Percentiles rank a stretch among this genome's conserved stretches.
phyloP scores from a whole-genome alignment of 2,329 filamentous ascomycete species.

The Colletotrichum sp. region DNA sequence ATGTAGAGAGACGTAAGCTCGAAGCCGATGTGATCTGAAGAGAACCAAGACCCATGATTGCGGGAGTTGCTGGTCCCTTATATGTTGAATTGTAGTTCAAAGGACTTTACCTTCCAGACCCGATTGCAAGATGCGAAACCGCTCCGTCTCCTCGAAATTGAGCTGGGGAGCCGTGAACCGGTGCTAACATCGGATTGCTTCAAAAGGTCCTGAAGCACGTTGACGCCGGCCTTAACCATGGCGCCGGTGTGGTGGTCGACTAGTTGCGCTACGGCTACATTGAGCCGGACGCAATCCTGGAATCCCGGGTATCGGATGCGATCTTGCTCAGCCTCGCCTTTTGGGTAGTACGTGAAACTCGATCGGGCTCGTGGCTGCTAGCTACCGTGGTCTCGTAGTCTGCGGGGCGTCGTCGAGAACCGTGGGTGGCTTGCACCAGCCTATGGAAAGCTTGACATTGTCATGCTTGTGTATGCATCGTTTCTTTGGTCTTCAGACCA shows the following conservation, averaged over 20 bases:
- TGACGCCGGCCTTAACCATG: neutral
- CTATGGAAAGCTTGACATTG: neutral
- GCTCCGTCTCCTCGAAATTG: neutral
- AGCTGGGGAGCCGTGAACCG: neutral
- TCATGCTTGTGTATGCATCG: neutral
- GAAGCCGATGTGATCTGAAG: neutral
- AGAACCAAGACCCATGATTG: neutral
- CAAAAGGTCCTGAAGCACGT: neutral
- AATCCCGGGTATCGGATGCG: neutral
- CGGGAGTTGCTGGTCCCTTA: neutral
- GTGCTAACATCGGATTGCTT: neutral
- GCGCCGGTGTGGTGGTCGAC: neutral
- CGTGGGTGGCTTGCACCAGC: neutral
- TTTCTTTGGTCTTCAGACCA: neutral
- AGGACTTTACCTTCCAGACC: neutral
- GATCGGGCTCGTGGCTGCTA: neutral
- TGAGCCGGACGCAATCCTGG: neutral
- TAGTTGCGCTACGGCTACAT: neutral
- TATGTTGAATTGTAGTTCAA: neutral
- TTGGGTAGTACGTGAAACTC: neutral
- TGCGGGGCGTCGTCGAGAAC: neutral
- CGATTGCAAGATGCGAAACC: neutral
- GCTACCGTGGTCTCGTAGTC: neutral
- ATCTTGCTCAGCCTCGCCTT: neutral
- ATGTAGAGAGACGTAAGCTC: neutral